Percentiles rank a stretch among this genome's conserved stretches.
These are phyloP conservation scores for Globisporangium acanthophoron DNA, from an alignment of 352 stramenopile genomes.

Conservation along the genomic window DNA sequence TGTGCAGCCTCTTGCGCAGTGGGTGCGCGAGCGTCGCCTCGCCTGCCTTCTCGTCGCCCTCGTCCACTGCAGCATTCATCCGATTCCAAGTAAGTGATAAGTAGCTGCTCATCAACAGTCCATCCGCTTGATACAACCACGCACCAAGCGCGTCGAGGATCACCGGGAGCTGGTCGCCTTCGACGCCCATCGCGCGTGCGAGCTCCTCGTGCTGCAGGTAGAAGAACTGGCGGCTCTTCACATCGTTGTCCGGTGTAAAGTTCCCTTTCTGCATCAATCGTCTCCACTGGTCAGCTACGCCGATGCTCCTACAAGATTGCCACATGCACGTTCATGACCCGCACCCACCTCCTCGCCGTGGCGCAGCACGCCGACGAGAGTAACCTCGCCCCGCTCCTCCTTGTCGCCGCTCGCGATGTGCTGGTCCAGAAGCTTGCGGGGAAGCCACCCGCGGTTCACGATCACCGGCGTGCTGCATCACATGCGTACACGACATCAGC, in stretches of 20 bases:
- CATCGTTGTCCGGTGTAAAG: conserved; percentile 80
- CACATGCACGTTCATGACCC: background rate
- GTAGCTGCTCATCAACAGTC: background rate
- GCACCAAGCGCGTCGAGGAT: conserved; percentile 74
- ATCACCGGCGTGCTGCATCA: conserved; percentile 68
- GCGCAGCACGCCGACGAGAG: conserved; percentile 70
- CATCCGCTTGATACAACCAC: background rate
- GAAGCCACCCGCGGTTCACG: conserved; percentile 81
- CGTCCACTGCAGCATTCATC: conserved; percentile 19
- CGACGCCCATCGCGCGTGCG: conserved; percentile 67
- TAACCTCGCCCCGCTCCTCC: conserved; percentile 43
- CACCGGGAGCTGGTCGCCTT: conserved; percentile 55
- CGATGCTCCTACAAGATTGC: too few relatives aligned
- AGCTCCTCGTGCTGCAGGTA: conserved; percentile 79
- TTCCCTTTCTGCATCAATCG: conserved; percentile 41
- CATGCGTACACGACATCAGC: background rate
- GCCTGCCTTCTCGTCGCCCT: conserved; percentile 17
- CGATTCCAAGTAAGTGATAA: background rate
- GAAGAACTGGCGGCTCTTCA: conserved; percentile 71
- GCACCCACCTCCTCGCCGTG: conserved; percentile 66
- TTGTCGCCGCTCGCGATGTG: conserved; percentile 60
- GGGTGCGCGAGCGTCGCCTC: conserved; percentile 45
- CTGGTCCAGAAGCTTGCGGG: conserved; percentile 62
- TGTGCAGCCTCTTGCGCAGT: conserved; percentile 68
- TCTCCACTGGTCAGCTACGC: too few relatives aligned